Conservation (phyloP, 176 grass and related monocot species). For the Oryza meridionalis region DNA sequence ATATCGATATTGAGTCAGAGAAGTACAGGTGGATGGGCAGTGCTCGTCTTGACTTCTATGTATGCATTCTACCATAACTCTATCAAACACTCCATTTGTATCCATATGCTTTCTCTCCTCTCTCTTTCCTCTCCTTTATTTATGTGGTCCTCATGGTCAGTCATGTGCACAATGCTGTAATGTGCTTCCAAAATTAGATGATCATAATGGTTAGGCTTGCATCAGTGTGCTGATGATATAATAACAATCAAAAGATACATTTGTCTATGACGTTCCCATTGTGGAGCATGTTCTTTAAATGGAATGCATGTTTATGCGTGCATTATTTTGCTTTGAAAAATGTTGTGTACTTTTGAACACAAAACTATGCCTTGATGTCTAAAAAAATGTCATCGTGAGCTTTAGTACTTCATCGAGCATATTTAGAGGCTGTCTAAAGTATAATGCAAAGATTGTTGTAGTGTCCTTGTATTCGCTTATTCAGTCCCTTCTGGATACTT, state of each 20-base stretch:
- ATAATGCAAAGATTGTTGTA: constrained; percentile 4
- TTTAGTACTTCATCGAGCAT: background rate
- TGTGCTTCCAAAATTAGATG: constrained; percentile 14
- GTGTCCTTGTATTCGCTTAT: background rate
- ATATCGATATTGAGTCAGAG: constrained; percentile 96
- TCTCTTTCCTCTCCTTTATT: background rate
- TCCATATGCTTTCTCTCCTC: background rate
- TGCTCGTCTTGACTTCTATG: constrained; percentile 89
- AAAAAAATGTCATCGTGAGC: background rate
- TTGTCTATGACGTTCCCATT: background rate
- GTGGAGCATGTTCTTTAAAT: background rate
- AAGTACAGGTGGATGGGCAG: constrained; percentile 99
- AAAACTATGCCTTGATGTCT: too few relatives aligned
- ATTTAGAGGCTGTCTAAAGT: background rate
- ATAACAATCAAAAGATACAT: constrained; percentile 10
- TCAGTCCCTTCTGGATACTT: background rate
- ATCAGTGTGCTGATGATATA: background rate
- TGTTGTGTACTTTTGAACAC: too few relatives aligned
- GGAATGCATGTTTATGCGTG: background rate
- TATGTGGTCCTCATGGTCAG: background rate
- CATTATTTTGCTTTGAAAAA: background rate
- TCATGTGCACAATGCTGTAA: background rate
- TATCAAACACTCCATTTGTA: background rate
- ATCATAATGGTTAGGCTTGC: background rate
- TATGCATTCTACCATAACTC: constrained; percentile 42